Percentiles rank a stretch among this genome's conserved stretches.
Evolutionary conservation across 2,329 filamentous ascomycete genomes (phyloP).

Genomic region (Aspergillus fructus): DNA sequence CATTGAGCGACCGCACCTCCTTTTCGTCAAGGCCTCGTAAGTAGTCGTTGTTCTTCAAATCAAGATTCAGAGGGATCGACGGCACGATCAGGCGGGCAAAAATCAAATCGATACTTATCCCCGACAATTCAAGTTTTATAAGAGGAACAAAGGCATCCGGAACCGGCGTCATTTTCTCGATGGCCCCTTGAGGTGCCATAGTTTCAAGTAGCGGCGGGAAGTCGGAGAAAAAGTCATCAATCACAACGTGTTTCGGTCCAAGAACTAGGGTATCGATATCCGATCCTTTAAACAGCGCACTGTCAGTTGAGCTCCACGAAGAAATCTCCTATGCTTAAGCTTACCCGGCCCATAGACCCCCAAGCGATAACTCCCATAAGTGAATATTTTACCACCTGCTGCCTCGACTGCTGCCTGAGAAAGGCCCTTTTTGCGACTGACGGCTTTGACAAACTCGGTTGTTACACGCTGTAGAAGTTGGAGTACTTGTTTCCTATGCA

Average conservation of each 20-base stretch:
- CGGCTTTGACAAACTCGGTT: slow-evolving; percentile 80
- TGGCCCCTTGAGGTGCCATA: slow-evolving; percentile 74
- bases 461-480: slow-evolving; percentile 75
- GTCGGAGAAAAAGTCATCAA: slow-evolving; percentile 86
- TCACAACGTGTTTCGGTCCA: slow-evolving; percentile 81
- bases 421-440: slow-evolving; percentile 71
- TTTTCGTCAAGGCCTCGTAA: slow-evolving; percentile 82
- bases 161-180: slow-evolving; percentile 81
- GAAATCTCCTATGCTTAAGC: slow-evolving; percentile 14
- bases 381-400: slow-evolving; percentile 89
- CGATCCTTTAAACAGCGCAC: slow-evolving; percentile 60
- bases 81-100: slow-evolving; percentile 73
- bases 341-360: slow-evolving; percentile 83
- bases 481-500: slow-evolving; percentile 66
- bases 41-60: slow-evolving; percentile 78
- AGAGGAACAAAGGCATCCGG: slow-evolving; percentile 92
- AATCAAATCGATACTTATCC: slow-evolving; percentile 93
- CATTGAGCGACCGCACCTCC: slow-evolving; percentile 87
- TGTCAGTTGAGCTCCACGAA: slow-evolving; percentile 1
- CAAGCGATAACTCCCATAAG: slow-evolving; percentile 91
- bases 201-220: slow-evolving; percentile 78
- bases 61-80: slow-evolving; percentile 70
- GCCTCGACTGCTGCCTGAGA: slow-evolving; percentile 76
- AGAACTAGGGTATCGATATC: slow-evolving; percentile 97
- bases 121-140: slow-evolving; percentile 90